Evolutionary conservation across 2,329 filamentous ascomycete species (phyloP).

Genomic region (Talaromyces sp.): DNA sequence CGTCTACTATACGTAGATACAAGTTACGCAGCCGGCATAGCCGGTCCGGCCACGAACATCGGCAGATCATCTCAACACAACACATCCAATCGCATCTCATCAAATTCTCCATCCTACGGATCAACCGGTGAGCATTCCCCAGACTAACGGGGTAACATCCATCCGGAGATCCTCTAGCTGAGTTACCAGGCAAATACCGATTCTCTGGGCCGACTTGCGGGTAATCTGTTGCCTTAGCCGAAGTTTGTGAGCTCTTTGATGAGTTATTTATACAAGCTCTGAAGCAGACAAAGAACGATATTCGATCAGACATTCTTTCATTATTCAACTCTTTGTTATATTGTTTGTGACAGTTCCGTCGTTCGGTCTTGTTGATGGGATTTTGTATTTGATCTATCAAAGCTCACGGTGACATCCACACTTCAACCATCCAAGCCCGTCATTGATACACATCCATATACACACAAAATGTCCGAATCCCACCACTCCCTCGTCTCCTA

Average conservation of each 20-base stretch:
- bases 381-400: background rate
- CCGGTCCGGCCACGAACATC: background rate
- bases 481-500: conserved; percentile 18
- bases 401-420: background rate
- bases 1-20: background rate
- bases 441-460: background rate
- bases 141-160: background rate
- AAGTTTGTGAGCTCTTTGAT: background rate
- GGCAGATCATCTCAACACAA: conserved; percentile 5
- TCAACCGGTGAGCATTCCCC: background rate
- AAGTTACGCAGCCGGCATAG: background rate
- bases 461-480: conserved; percentile 10
- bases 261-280: background rate
- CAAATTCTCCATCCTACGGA: background rate
- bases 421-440: background rate
- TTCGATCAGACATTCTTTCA: background rate
- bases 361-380: background rate
- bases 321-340: background rate
- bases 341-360: background rate
- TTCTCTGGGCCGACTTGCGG: background rate
- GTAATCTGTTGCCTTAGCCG: background rate
- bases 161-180: background rate
- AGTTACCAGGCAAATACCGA: background rate
- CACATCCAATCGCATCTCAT: too few relatives aligned
- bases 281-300: background rate